phyloP scores from a whole-genome alignment of 139 green algal species.

The Yamagishiella unicocca region DNA sequence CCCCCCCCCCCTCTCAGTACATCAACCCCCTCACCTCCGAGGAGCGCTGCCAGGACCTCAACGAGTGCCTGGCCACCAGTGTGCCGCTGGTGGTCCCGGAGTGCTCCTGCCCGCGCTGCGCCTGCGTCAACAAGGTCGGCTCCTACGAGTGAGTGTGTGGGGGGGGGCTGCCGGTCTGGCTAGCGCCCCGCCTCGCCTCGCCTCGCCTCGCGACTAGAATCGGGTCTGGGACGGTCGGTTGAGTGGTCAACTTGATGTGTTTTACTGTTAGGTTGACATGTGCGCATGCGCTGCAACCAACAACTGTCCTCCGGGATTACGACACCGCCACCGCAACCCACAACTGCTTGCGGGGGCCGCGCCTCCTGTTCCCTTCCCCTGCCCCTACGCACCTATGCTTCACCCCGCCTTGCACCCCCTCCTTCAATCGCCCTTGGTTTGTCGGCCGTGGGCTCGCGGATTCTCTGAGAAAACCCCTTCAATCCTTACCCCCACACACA shows the following conservation, averaged over 20 bases:
- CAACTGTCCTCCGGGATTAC: background rate
- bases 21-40: conserved; percentile 44
- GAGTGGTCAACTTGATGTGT: background rate
- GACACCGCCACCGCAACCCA: no score
- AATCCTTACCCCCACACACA: background rate
- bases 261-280: background rate
- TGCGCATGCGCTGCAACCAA: background rate
- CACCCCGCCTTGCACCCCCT: background rate
- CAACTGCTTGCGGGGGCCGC: background rate
- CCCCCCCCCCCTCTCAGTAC: background rate
- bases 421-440: background rate
- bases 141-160: conserved; percentile 73
- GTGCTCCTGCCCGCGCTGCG: conserved; percentile 83
- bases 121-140: conserved; percentile 81
- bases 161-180: background rate
- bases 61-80: conserved; percentile 65
- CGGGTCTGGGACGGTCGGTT: background rate
- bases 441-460: no score
- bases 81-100: conserved; percentile 56
- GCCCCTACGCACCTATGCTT: background rate
- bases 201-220: background rate
- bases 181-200: background rate
- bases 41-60: conserved; percentile 82
- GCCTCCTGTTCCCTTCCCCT: background rate
- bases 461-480: background rate